Base-by-base conservation (phyloP, 1,139 yeast genomes). In the Geotrichum histeridarum region DNA sequence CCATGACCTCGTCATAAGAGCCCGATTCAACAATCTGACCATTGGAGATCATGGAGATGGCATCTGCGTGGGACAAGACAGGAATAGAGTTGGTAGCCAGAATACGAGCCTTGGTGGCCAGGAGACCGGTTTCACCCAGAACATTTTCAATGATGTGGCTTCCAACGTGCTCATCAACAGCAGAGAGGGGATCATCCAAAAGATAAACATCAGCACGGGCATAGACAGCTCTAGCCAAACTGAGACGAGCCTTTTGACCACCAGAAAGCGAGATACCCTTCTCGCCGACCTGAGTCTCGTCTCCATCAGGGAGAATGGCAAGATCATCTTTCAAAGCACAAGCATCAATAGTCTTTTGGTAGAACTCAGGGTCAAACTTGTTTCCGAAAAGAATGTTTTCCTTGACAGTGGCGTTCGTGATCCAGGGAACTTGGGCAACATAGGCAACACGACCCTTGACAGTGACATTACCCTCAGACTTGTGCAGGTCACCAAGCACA, bases 231-330 rank as follows among this genome's bases (percentile, higher is more conserved):
- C 96, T 78, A 0, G 96, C 96, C 54, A 89, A 75, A 11, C 93
- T 80, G 33, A 89, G 77, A 65, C 96, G 79, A 0, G 96, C 95
- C 72, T 87, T 89, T 69, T 89, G 96, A 18, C 96, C 96, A 50
- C 96, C 96, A 18, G 94, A 85, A 53, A 89, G 75, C 1, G 95
- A 83, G 52, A 88, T 87, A 54, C 96, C 96, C 65, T 87, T 86
- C 70, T 89, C 96, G 51, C 96, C 96, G 54, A 89, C 95, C 61
- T 85, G 80, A 1, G 96, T 88, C 50, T 76, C 79, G 66, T 88
- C 96, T 17, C 94, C 93, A 66, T 86, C 88, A 0, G 95, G 90
- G 52, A 89, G 75, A 36, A 84, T 78, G 47, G 77, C 79, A 56
- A 89, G 69, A 69, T 89, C 96, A 3, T 80, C 79, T 9, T 73